Evolutionary conservation across 805 yeast species (phyloP), one percentile per base, ranked within the genome.

Genomic region (Nadsonia fulvescens): DNA sequence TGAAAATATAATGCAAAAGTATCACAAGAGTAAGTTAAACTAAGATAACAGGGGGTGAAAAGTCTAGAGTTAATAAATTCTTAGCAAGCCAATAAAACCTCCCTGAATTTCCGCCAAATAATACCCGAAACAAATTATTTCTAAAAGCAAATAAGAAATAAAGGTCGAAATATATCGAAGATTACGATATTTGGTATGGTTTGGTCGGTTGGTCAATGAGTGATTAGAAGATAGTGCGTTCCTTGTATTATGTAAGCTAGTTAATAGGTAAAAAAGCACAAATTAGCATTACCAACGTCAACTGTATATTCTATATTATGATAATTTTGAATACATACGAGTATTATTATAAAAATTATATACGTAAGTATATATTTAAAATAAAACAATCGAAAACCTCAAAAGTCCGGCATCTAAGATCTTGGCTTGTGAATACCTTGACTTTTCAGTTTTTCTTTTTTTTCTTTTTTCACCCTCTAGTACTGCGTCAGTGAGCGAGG

Each of bases 1-100:
- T 17, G 18, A 24, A 9, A 10, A 24, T 17, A 24, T 6, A 24
- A n/a, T n/a, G n/a, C n/a, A n/a, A n/a, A n/a, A n/a, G n/a, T n/a
- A n/a, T n/a, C n/a, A n/a, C n/a, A n/a, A n/a, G n/a, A n/a, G n/a
- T n/a, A n/a, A n/a, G n/a, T n/a, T n/a, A n/a, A n/a, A n/a, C n/a
- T n/a, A n/a, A n/a, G n/a, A n/a, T n/a, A n/a, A n/a, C n/a, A n/a
- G n/a, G n/a, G n/a, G n/a, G n/a, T n/a, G n/a, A n/a, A n/a, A n/a
- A n/a, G n/a, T n/a, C n/a, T n/a, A n/a, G n/a, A n/a, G n/a, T n/a
- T n/a, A n/a, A n/a, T n/a, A n/a, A n/a, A n/a, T n/a, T n/a, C n/a
- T n/a, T n/a, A n/a, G n/a, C n/a, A n/a, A n/a, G n/a, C n/a, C n/a
- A n/a, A n/a, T n/a, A n/a, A n/a, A n/a, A n/a, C n/a, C n/a, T n/a